These are phyloP conservation scores for Ploettnerulaceae sp. DNA, from an alignment of 2,329 filamentous ascomycete genomes.

Conservation along the genomic window DNA sequence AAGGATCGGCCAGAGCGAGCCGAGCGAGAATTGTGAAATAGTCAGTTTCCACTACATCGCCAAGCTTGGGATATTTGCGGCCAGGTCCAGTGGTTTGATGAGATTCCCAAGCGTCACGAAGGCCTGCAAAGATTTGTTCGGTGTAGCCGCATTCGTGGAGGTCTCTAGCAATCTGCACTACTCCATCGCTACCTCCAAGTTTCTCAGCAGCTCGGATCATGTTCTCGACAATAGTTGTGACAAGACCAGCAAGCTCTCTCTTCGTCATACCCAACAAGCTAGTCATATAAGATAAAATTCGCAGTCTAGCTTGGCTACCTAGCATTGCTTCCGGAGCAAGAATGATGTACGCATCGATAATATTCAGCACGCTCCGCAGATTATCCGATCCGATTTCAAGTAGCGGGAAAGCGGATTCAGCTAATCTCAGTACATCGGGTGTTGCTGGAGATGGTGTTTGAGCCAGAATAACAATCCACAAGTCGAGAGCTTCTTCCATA, in stretches of 20 bases:
- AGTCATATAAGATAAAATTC: slow-evolving; percentile 45
- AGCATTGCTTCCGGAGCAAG: slow-evolving; percentile 65
- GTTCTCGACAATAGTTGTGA: slow-evolving; percentile 58
- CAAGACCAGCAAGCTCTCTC: slow-evolving; percentile 53
- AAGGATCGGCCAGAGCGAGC: slow-evolving; percentile 67
- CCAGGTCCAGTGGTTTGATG: slow-evolving; percentile 81
- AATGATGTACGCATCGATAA: slow-evolving; percentile 66
- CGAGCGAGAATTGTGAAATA: slow-evolving; percentile 81
- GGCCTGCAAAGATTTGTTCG: slow-evolving; percentile 56
- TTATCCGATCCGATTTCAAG: slow-evolving; percentile 63
- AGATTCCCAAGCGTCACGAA: slow-evolving; percentile 66
- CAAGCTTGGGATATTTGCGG: slow-evolving; percentile 61
- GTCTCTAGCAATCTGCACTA: slow-evolving; percentile 60
- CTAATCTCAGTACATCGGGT: slow-evolving; percentile 56
- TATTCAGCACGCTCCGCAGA: slow-evolving; percentile 55
- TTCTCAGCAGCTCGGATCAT: slow-evolving; percentile 59
- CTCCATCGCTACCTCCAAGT: slow-evolving; percentile 55
- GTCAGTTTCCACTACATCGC: slow-evolving; percentile 73
- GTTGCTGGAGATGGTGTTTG: slow-evolving; percentile 60
- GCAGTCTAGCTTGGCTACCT: slow-evolving; percentile 49
- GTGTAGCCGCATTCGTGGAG: slow-evolving; percentile 61
- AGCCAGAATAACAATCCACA: slow-evolving; percentile 74
- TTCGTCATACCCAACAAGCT: slow-evolving; percentile 48
- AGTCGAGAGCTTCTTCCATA: slow-evolving; percentile 84
- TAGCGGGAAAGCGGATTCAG: slow-evolving; percentile 59